phyloP scores from a whole-genome alignment of 2,329 filamentous ascomycete genomes.

The Aureobasidium vineae region DNA sequence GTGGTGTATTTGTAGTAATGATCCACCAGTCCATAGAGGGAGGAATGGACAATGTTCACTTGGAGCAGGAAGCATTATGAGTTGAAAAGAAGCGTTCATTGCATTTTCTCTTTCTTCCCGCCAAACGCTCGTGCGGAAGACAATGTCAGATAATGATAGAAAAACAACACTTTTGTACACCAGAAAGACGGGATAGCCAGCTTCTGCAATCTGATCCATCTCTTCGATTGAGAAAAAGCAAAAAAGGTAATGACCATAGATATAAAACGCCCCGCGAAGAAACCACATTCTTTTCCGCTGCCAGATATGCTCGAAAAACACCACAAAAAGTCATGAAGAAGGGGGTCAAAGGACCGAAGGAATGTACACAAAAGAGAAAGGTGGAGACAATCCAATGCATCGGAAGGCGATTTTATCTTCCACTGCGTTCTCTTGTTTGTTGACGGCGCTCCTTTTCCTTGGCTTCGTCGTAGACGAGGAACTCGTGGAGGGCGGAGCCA shows the following conservation, averaged over 20 bases:
- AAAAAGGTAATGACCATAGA: not conserved
- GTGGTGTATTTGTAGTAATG: no score
- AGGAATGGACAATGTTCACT: not conserved
- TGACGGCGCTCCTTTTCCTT: slow-evolving; percentile 44
- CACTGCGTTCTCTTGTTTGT: slow-evolving; percentile 40
- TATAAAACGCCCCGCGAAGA: slow-evolving; percentile 13
- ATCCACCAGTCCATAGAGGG: not conserved
- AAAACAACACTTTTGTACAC: slow-evolving; percentile 7
- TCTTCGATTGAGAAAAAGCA: not conserved
- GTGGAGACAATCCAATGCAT: not conserved
- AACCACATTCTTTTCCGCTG: slow-evolving; percentile 19
- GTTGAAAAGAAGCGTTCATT: not conserved
- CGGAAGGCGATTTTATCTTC: slow-evolving; percentile 34
- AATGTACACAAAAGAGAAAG: slow-evolving; percentile 13
- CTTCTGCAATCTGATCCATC: not conserved
- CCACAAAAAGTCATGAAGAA: slow-evolving; percentile 16
- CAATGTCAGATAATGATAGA: not conserved
- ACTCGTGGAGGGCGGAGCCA: slow-evolving; percentile 85
- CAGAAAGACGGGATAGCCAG: not conserved
- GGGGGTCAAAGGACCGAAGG: not conserved
- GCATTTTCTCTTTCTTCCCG: not conserved
- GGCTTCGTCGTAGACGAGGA: slow-evolving; percentile 76
- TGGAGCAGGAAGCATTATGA: not conserved
- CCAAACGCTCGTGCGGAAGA: not conserved
- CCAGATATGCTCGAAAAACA: slow-evolving; percentile 22